Percentiles rank a stretch among this genome's conserved stretches.
Conservation (phyloP, 306 rosid genomes). For the Citrullus mucosospermus region DNA sequence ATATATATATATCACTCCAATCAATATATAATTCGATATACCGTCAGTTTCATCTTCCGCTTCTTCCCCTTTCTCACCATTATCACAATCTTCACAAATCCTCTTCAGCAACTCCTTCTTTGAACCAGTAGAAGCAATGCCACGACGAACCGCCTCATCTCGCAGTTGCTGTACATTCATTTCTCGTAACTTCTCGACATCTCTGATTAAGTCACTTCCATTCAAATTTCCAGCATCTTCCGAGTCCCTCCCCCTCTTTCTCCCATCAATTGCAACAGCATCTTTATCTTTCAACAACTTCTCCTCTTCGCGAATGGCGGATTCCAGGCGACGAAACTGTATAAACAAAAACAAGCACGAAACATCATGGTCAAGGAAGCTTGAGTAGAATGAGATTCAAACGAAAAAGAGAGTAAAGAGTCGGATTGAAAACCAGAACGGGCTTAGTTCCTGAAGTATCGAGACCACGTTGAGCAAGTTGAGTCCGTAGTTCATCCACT, state of each 20-base stretch:
- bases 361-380: neutral
- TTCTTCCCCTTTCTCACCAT: neutral
- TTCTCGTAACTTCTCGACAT: conserved; percentile 25
- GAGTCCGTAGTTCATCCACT: conserved; percentile 60
- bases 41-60: conserved; percentile 15
- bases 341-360: neutral
- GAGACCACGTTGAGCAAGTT: conserved; percentile 66
- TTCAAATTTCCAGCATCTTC: conserved; percentile 16
- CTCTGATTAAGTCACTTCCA: conserved; percentile 19
- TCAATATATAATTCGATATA: conserved; percentile 9
- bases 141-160: conserved; percentile 27
- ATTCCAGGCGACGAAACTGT: conserved; percentile 54
- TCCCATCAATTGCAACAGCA: conserved; percentile 13
- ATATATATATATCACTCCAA: neutral
- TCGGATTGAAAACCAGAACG: conserved; percentile 30
- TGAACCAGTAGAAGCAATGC: conserved; percentile 21
- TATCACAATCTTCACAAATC: conserved; percentile 21
- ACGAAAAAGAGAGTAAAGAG: neutral
- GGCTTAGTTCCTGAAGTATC: conserved; percentile 54
- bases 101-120: conserved; percentile 36
- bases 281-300: neutral
- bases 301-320: conserved; percentile 39
- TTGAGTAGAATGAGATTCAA: neutral
- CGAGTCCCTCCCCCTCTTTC: conserved; percentile 34
- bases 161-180: conserved; percentile 27